Percentiles rank a stretch among this genome's conserved stretches.
These are phyloP conservation scores for Corinectria fuckeliana DNA, from an alignment of 2,329 filamentous ascomycete species.

Conservation along the genomic window DNA sequence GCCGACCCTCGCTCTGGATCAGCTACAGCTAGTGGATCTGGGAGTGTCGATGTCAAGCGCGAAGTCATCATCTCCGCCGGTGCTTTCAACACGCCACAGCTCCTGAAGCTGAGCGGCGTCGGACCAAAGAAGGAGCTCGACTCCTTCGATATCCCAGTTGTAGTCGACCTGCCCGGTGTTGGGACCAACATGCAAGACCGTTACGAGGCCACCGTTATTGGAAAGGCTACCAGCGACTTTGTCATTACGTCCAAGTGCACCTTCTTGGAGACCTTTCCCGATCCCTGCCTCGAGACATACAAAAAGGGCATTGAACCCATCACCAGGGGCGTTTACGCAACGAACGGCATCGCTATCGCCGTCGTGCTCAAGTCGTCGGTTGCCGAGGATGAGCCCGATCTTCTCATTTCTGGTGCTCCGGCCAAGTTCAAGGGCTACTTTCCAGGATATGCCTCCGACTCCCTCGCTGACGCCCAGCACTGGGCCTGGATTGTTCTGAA, in stretches of 20 bases:
- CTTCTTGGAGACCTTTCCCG: slow-evolving; percentile 22
- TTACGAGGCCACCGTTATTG: slow-evolving; percentile 45
- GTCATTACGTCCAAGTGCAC: slow-evolving; percentile 30
- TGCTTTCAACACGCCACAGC: slow-evolving; percentile 56
- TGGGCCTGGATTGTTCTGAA: slow-evolving; percentile 57
- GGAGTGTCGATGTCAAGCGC: slow-evolving; percentile 27
- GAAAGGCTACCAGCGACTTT: slow-evolving; percentile 28
- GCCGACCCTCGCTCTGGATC: slow-evolving; percentile 33
- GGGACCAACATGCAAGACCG: slow-evolving; percentile 66
- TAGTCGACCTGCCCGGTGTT: slow-evolving; percentile 57
- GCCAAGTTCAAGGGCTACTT: slow-evolving; percentile 63
- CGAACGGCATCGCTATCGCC: slow-evolving; percentile 61
- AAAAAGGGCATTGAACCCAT: slow-evolving; percentile 23
- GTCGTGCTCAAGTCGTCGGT: slow-evolving; percentile 46
- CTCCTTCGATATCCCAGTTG: slow-evolving; percentile 41
- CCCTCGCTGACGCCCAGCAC: slow-evolving; percentile 50
- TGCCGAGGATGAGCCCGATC: slow-evolving; percentile 54
- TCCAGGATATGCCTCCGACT: slow-evolving; percentile 57
- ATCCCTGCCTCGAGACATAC: slow-evolving; percentile 30
- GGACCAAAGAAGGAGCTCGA: slow-evolving; percentile 35
- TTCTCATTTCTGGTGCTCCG: slow-evolving; percentile 62
- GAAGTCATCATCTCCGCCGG: slow-evolving; percentile 57
- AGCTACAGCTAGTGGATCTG: slow-evolving; percentile 10
- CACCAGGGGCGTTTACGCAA: slow-evolving; percentile 42
- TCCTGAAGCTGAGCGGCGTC: slow-evolving; percentile 56